These are phyloP conservation scores for Plasmopara viticola DNA, from an alignment of 352 stramenopile species.

Conservation along the genomic window DNA sequence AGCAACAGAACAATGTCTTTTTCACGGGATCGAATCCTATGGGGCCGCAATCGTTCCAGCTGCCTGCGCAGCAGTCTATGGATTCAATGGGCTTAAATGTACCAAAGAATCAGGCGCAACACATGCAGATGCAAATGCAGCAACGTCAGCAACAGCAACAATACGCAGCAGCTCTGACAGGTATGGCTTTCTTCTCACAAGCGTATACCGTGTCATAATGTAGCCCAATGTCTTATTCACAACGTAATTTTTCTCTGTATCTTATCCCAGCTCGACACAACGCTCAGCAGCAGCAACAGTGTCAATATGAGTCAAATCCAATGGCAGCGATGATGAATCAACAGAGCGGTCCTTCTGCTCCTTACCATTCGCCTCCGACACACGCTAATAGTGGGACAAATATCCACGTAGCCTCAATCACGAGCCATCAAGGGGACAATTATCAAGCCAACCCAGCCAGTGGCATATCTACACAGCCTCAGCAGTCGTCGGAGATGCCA, in stretches of 20 bases:
- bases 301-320: not conserved
- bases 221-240: not conserved
- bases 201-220: not conserved
- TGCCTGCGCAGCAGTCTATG: constrained; percentile 17
- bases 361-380: constrained; percentile 10
- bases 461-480: constrained; percentile 3
- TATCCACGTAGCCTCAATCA: constrained; percentile 15
- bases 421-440: constrained; percentile 11
- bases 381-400: constrained; percentile 8
- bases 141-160: constrained; percentile 31
- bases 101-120: constrained; percentile 20
- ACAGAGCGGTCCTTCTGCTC: not conserved
- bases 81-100: constrained; percentile 23
- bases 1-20: constrained; percentile 21
- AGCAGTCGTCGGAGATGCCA: not conserved
- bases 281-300: constrained; percentile 25
- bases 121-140: constrained; percentile 34
- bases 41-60: constrained; percentile 21
- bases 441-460: constrained; percentile 1
- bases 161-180: constrained; percentile 28
- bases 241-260: constrained; percentile 1
- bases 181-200: constrained; percentile 1
- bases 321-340: constrained; percentile 20
- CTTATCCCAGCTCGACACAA: constrained; percentile 13
- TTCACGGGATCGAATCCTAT: constrained; percentile 29